Conservation (phyloP, 257 asterid genomes). For the Sherardia arvensis region DNA sequence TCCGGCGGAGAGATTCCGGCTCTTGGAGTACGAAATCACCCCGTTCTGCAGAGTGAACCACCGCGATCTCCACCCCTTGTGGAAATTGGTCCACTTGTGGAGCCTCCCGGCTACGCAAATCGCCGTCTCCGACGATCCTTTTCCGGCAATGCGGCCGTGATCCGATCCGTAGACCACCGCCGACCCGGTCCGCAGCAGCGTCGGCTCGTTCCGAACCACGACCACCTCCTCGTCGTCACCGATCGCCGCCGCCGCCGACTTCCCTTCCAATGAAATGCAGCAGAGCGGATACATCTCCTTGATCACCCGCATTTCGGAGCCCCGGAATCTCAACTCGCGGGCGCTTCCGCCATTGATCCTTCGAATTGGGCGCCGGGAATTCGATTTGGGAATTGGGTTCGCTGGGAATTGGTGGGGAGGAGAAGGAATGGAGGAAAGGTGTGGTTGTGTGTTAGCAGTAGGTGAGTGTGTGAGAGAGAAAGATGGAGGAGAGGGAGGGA, state of each 20-base stretch:
- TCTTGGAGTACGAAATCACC: slow-evolving; percentile 64
- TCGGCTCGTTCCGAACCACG: slow-evolving; percentile 25
- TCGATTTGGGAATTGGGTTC: slow-evolving; percentile 7
- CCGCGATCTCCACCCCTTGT: slow-evolving; percentile 95
- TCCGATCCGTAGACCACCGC: slow-evolving; percentile 70
- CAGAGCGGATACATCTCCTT: slow-evolving; percentile 90
- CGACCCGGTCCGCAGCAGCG: slow-evolving; percentile 63
- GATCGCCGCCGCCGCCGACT: slow-evolving; percentile 36
- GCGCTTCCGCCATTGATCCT: neutral
- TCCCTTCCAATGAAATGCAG: slow-evolving; percentile 65
- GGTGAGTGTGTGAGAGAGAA: slow-evolving; percentile 6
- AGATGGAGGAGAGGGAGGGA: slow-evolving; percentile 12
- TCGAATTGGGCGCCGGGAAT: too few relatives aligned
- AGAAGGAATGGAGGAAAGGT: neutral
- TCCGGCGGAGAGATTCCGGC: slow-evolving; percentile 36
- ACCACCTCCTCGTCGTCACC: slow-evolving; percentile 38
- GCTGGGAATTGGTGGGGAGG: slow-evolving; percentile 36
- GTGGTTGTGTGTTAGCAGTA: neutral
- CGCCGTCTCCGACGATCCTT: slow-evolving; percentile 46
- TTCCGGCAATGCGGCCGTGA: slow-evolving; percentile 28
- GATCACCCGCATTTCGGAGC: slow-evolving; percentile 56
- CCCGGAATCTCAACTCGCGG: neutral
- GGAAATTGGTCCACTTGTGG: slow-evolving; percentile 87
- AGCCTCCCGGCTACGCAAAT: slow-evolving; percentile 63
- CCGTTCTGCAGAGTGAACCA: slow-evolving; percentile 81